Conservation (phyloP, 2,329 filamentous ascomycete species). For the Cladophialophora immunda region DNA sequence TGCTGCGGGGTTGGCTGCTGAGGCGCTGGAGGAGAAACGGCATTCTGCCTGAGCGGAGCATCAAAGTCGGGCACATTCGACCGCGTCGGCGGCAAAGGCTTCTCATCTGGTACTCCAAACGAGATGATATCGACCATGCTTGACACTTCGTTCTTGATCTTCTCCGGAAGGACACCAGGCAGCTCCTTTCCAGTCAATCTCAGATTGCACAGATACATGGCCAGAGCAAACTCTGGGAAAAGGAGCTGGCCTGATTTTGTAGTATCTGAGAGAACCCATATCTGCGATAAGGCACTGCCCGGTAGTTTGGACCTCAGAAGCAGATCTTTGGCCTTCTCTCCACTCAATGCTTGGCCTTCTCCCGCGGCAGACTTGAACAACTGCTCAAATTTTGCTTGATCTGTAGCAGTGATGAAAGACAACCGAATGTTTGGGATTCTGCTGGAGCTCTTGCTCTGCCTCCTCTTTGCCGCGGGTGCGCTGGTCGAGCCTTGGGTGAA, state of each 20-base stretch:
- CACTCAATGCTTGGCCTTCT: constrained; percentile 83
- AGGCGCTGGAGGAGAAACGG: constrained; percentile 58
- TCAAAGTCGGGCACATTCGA: constrained; percentile 77
- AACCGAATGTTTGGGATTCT: constrained; percentile 91
- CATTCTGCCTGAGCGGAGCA: constrained; percentile 60
- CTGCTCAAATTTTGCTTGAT: constrained; percentile 97
- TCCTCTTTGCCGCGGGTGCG: constrained; percentile 68
- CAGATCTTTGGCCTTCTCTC: constrained; percentile 89
- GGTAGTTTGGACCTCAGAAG: constrained; percentile 87
- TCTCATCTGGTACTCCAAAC: constrained; percentile 85
- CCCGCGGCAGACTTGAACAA: constrained; percentile 95
- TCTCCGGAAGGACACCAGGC: constrained; percentile 78
- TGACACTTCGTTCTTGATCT: constrained; percentile 93
- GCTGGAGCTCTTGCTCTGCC: constrained; percentile 66
- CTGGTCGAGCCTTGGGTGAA: constrained; percentile 61
- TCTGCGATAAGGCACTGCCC: constrained; percentile 86
- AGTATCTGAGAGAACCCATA: constrained; percentile 94
- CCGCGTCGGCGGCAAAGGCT: constrained; percentile 58
- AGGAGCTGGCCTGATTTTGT: constrained; percentile 95
- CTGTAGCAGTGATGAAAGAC: constrained; percentile 93
- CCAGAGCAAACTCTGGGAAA: constrained; percentile 95
- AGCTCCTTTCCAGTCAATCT: constrained; percentile 87
- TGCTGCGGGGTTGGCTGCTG: constrained; percentile 76
- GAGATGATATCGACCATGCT: constrained; percentile 99
- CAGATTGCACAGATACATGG: constrained; percentile 98